Conservation (phyloP, 2,329 filamentous ascomycete species). For the Clonostachys byssicola region DNA sequence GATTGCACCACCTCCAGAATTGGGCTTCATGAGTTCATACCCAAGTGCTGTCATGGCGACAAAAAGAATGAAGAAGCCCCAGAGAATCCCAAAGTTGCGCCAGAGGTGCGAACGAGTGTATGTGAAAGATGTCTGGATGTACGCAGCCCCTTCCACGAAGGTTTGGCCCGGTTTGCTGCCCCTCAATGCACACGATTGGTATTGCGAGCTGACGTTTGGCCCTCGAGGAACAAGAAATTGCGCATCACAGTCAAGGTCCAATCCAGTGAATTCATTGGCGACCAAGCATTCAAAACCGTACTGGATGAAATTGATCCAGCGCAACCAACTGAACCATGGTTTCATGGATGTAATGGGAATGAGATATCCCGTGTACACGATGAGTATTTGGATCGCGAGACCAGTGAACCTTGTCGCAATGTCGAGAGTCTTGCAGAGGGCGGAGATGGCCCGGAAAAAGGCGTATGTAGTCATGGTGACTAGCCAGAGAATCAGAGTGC, state of each 20-base stretch:
- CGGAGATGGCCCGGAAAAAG: conserved; percentile 55
- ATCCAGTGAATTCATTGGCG: conserved; percentile 57
- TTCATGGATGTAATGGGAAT: conserved; percentile 53
- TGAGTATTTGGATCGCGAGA: conserved; percentile 55
- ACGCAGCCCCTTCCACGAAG: conserved; percentile 49
- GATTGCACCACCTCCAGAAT: conserved; percentile 53
- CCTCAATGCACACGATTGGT: conserved; percentile 50
- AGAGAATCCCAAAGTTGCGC: conserved; percentile 76
- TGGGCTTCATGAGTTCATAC: conserved; percentile 61
- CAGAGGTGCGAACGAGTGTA: conserved; percentile 59
- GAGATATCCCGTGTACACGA: conserved; percentile 66
- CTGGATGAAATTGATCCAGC: conserved; percentile 64
- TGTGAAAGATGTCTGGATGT: conserved; percentile 45
- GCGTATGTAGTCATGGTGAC: conserved; percentile 53
- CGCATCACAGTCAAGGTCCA: conserved; percentile 53
- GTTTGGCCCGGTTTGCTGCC: conserved; percentile 39
- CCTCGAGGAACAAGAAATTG: conserved; percentile 52
- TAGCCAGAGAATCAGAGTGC: conserved; percentile 56
- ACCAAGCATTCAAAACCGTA: conserved; percentile 67
- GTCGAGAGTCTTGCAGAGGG: conserved; percentile 55
- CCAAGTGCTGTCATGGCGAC: conserved; percentile 67
- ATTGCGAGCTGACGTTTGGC: conserved; percentile 16
- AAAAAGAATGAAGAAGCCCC: conserved; percentile 73
- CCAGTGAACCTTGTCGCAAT: conserved; percentile 58
- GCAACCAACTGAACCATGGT: conserved; percentile 62